Evolutionary conservation across 345 rosid species (phyloP).

Genomic region (Toxicodendron radicans): DNA sequence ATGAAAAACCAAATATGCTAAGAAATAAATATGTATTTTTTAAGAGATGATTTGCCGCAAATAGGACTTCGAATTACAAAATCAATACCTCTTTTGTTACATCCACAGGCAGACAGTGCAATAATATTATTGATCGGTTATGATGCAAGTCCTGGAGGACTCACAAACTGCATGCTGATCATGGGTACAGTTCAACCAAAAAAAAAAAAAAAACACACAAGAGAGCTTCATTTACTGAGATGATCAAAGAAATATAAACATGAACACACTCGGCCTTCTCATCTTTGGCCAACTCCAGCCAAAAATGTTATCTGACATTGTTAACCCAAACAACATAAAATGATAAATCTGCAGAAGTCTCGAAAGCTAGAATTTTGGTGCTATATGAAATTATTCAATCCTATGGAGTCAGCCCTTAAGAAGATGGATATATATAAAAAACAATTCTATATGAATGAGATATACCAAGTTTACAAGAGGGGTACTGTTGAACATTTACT

Average conservation of each 20-base stretch:
- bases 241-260: not conserved
- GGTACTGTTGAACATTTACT: too few species aligned
- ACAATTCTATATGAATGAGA: too few species aligned
- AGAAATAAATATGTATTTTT: too few species aligned
- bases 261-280: not conserved
- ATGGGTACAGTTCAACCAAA: too few species aligned
- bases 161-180: not conserved
- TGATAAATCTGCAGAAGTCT: too few species aligned
- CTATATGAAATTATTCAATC: not conserved
- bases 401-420: not conserved
- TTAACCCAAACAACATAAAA: not conserved
- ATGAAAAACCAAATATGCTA: not conserved
- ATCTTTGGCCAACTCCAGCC: not conserved
- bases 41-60: too few species aligned
- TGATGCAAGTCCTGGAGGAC: not conserved
- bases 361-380: not conserved
- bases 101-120: not conserved
- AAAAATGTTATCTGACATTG: not conserved
- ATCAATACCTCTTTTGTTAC: not conserved
- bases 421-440: too few species aligned
- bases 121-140: too few species aligned
- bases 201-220: too few species aligned
- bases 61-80: not conserved
- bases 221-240: not conserved
- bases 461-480: too few species aligned